Evolutionary conservation across 805 yeast species (phyloP).

Genomic region (Metahyphopichia silvanorum): DNA sequence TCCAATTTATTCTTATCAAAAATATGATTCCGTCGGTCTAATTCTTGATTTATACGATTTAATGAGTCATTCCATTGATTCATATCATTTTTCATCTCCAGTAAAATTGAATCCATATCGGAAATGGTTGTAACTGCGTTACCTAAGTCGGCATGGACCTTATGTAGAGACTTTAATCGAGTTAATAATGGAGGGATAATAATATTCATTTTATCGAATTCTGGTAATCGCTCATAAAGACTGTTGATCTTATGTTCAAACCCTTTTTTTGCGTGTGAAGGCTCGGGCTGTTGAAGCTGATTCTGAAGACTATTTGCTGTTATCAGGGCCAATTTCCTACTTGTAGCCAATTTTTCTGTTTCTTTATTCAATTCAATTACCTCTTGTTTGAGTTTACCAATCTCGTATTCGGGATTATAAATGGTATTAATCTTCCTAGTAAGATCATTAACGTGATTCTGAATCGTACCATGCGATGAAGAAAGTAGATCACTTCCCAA

Average conservation of each 20-base stretch:
- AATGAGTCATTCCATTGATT: slow-evolving; percentile 27
- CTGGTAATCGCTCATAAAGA: slow-evolving; percentile 21
- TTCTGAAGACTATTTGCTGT: slow-evolving; percentile 2
- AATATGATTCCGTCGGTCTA: slow-evolving; percentile 17
- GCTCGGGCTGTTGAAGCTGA: not conserved
- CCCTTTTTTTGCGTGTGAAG: not conserved
- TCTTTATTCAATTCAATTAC: slow-evolving; percentile 21
- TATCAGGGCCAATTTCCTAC: slow-evolving; percentile 11
- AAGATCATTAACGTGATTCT: slow-evolving; percentile 26
- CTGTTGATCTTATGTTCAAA: slow-evolving; percentile 20
- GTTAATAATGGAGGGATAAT: slow-evolving; percentile 22
- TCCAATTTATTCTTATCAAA: slow-evolving; percentile 21
- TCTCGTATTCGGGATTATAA: slow-evolving; percentile 30
- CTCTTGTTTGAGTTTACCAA: slow-evolving; percentile 20
- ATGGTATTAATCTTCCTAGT: slow-evolving; percentile 30
- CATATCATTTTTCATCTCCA: slow-evolving; percentile 22
- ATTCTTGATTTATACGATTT: slow-evolving; percentile 14
- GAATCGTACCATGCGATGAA: slow-evolving; percentile 14
- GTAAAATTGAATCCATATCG: slow-evolving; percentile 24
- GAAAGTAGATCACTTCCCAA: slow-evolving; percentile 15
- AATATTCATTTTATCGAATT: slow-evolving; percentile 18
- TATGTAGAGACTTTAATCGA: slow-evolving; percentile 29
- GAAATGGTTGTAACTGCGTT: slow-evolving; percentile 20
- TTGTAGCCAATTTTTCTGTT: slow-evolving; percentile 20
- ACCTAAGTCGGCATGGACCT: slow-evolving; percentile 30